phyloP scores from a whole-genome alignment of 2,329 filamentous ascomycete species.

The Rhynchosporium agropyri region DNA sequence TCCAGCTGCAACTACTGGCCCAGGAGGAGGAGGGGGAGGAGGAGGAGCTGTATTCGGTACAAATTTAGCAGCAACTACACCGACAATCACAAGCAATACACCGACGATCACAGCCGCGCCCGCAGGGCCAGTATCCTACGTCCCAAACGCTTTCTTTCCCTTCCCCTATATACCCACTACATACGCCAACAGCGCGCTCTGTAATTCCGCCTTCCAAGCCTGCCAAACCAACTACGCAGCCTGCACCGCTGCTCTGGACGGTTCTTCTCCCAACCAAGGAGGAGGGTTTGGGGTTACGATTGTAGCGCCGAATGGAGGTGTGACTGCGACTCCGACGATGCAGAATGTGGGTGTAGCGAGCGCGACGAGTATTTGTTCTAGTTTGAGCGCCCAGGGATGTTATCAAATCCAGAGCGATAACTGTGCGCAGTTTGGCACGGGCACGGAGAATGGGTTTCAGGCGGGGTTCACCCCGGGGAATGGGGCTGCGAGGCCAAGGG shows the following conservation, averaged over 20 bases:
- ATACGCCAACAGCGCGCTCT: conserved; percentile 54
- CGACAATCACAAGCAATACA: conserved; percentile 23
- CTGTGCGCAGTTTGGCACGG: conserved; percentile 38
- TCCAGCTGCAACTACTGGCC: conserved; percentile 25
- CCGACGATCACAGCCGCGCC: conserved; percentile 25
- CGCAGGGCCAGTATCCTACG: conserved; percentile 50
- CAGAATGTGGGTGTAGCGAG: conserved; percentile 47
- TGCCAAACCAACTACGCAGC: conserved; percentile 58
- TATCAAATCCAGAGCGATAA: conserved; percentile 39
- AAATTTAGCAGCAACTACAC: conserved; percentile 25
- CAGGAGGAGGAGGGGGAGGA: conserved; percentile 12
- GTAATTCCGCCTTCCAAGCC: conserved; percentile 53
- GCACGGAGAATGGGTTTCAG: conserved; percentile 24
- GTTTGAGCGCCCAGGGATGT: conserved; percentile 57
- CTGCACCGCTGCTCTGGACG: conserved; percentile 54
- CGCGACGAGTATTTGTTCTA: conserved; percentile 58
- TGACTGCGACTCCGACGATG: conserved; percentile 51
- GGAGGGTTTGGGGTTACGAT: conserved; percentile 56
- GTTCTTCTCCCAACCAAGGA: conserved; percentile 34
- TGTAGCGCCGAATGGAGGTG: conserved; percentile 55
- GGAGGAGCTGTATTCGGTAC: conserved; percentile 21
- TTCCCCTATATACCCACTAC: conserved; percentile 60
- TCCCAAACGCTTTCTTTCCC: conserved; percentile 60
- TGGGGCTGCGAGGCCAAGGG: conserved; percentile 32
- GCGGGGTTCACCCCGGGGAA: conserved; percentile 27